Evolutionary conservation across 768 basidiomycete genomes (phyloP).

Genomic region (Auriscalpium microsporum): DNA sequence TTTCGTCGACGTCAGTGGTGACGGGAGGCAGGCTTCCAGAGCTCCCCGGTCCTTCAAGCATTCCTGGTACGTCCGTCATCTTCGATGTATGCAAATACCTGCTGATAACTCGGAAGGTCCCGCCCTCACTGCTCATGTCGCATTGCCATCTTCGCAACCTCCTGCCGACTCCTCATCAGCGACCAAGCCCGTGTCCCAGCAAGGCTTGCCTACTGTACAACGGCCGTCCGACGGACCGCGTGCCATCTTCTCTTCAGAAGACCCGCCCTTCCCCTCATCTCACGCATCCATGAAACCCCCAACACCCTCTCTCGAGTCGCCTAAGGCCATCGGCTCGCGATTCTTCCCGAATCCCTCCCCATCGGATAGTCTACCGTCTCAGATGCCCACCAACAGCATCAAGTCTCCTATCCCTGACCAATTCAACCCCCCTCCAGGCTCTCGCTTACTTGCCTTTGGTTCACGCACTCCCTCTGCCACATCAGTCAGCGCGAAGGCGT

Average conservation of each 20-base stretch:
- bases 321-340: slow-evolving; percentile 25
- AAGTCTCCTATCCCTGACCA: slow-evolving; percentile 23
- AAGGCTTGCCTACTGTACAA: not conserved
- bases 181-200: not conserved
- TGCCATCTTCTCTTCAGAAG: not conserved
- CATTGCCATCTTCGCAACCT: too few relatives aligned
- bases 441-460: slow-evolving; percentile 36
- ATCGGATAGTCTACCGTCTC: slow-evolving; percentile 3
- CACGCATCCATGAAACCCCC: slow-evolving; percentile 10
- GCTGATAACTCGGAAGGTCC: too few relatives aligned
- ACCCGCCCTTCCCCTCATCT: not conserved
- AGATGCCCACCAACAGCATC: slow-evolving; percentile 5
- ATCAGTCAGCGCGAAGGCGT: slow-evolving; percentile 1
- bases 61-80: too few relatives aligned
- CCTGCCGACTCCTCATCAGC: not conserved
- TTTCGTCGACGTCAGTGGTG: too few relatives aligned
- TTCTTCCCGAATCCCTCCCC: slow-evolving; percentile 26
- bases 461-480: slow-evolving; percentile 20
- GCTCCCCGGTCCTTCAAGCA: too few relatives aligned
- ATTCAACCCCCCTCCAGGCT: slow-evolving; percentile 32
- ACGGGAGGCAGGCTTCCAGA: too few relatives aligned
- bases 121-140: too few relatives aligned
- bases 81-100: too few relatives aligned
- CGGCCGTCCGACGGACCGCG: too few relatives aligned
- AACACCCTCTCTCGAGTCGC: slow-evolving; percentile 10